Evolutionary conservation across 2,329 filamentous ascomycete genomes (phyloP), one percentile per base, ranked within the genome.

Genomic region (Lasiodiplodia sp.): DNA sequence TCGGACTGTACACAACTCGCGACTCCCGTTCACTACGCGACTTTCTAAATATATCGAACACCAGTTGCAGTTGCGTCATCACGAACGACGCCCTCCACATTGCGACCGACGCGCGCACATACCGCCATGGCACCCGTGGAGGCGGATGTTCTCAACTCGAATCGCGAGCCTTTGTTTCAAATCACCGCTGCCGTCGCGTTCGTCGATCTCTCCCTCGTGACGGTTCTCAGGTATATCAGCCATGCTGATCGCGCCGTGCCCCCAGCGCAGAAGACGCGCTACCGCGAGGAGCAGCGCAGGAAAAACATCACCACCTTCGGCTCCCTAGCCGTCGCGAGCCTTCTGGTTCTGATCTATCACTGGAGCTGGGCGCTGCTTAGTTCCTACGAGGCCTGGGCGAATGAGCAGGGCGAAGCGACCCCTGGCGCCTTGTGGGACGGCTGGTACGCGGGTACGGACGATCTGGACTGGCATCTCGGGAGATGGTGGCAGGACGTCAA

Each of bases 401-500:
- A 79, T 58, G 72, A 79, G 55, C 78, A 78, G 64, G 79, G 77
- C 18, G 74, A 83, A 56, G 75, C 78, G 18, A 71, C 81, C 2
- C 83, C 84, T 2, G 78, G 78, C 70, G 83, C 75, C 58, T 73
- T 81, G 11, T 81, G 76, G 76, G 73, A 71, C 25, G 78, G 76
- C 37, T 80, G 78, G 71, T 82, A 83, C 28, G 76, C 81, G 8
- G 77, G 78, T 10, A 73, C 74, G 1, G 73, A 75, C 31, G 74
- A 77, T 4, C 75, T 77, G 31, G 72, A 11, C 72, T 71, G 18
- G 66, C 75, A 84, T 56, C 72, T 87, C 55, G 81, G 81, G 12
- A 81, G 83, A 31, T 90, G 87, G 87, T 74, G 87, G 69, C 82
- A 79, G 56, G 84, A 88, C 44, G 84, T 84, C 2, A 81, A 86